Conservation (phyloP, 73 alveolate species). For the Paramecium tetraurelia region DNA sequence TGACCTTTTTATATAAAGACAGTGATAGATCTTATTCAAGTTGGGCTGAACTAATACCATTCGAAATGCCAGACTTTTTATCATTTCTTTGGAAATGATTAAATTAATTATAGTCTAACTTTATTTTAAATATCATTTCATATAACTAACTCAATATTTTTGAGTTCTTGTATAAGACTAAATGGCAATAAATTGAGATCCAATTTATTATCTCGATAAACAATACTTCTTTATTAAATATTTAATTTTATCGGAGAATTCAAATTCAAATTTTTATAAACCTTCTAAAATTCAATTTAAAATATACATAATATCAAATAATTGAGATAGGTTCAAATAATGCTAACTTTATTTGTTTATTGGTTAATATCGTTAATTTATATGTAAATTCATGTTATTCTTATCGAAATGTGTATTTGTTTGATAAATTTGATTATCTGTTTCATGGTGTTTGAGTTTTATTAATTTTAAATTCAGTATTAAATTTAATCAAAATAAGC, state of each 20-base stretch:
- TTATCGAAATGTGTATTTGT: no score
- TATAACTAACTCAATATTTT: background rate
- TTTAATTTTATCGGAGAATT: no score
- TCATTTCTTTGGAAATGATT: conserved; percentile 39
- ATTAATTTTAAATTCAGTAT: no score
- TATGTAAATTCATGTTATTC: no score
- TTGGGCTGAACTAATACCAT: conserved; percentile 72
- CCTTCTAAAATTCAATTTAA: no score
- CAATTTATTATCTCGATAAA: background rate
- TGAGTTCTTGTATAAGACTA: background rate
- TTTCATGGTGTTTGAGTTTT: background rate
- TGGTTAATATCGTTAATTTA: no score
- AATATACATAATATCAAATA: no score
- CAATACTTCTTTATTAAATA: background rate
- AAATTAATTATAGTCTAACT: background rate
- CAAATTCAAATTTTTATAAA: no score
- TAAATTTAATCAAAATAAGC: no score
- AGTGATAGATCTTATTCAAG: conserved; percentile 64
- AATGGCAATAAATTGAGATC: background rate
- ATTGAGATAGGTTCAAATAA: no score
- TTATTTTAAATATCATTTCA: background rate
- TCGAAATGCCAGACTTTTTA: conserved; percentile 38
- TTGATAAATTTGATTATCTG: background rate
- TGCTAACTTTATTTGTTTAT: no score
- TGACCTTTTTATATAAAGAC: conserved; percentile 76